Base-by-base conservation (phyloP, 2,329 filamentous ascomycete species). In the Penicillium sp. region DNA sequence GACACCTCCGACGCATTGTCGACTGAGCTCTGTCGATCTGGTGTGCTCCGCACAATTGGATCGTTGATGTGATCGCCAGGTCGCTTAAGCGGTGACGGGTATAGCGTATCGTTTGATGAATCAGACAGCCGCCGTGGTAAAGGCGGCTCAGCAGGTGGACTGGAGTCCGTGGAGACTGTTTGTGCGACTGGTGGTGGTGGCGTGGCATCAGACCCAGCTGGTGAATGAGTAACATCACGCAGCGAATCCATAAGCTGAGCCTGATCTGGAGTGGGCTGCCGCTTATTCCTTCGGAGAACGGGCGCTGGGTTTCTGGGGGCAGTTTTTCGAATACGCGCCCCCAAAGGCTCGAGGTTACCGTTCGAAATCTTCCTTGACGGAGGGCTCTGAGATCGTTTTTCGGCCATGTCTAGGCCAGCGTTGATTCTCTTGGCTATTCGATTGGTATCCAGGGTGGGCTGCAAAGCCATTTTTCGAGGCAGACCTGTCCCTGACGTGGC, bases 361-460 rank as follows among this genome's bases (percentile, higher is more conserved):
- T 50, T 18, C 68, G 62, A 39, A 65, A 50, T 46, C 18, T 18
- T 43, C 19, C 41, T 24, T 9, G 52, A 46, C 36, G 52, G 52
- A n/a, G 55, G 50, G 33, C 41, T 50, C 22, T 9, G 9, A 9
- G 50, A 40, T 35, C 58, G 44, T 37, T 46, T 56, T n/a, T 60
- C 43, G 3, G 54, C 55, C 22, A 58, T 50, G 31, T 71, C 65
- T 14, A 74, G 58, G 3, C 66, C 69, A 41, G 66, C 66, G 54
- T 77, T 71, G 14, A 78, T 72, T 14, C 61, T 68, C 35, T 68
- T 63, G 13, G 72, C 75, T 56, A 78, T 71, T 44, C 75, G 68
- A 2, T 57, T 53, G 22, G 74, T 56, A 41, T 68, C 69, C 64
- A 73, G 70, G 5, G 64, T 63, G 14, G 70, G 68, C 37, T 71